Evolutionary conservation across 257 asterid genomes (phyloP).

Genomic region (Nicotiana attenuata): DNA sequence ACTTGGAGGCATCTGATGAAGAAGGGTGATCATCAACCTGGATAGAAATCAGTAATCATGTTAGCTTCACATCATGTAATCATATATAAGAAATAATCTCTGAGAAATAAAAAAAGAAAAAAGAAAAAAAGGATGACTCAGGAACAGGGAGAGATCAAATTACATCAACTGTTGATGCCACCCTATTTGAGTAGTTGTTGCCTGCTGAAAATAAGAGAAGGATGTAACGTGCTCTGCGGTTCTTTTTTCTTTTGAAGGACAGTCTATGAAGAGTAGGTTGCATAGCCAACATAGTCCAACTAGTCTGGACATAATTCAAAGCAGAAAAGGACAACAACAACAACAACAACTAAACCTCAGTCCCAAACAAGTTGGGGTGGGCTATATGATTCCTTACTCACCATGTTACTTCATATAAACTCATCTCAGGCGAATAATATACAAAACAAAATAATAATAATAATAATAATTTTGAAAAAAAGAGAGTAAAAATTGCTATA

Average conservation of each 20-base stretch:
- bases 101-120: background rate
- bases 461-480: too few relatives aligned
- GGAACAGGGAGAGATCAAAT: background rate
- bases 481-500: too few relatives aligned
- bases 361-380: too few relatives aligned
- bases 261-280: background rate
- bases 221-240: background rate
- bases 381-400: too few relatives aligned
- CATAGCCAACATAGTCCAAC: background rate
- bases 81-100: background rate
- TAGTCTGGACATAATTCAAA: background rate
- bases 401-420: too few relatives aligned
- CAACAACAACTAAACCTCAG: too few relatives aligned
- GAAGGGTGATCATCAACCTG: conserved; percentile 45
- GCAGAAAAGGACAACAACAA: background rate
- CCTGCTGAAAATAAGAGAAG: background rate
- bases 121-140: background rate
- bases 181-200: background rate
- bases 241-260: background rate
- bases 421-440: too few relatives aligned
- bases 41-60: conserved; percentile 21
- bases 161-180: conserved; percentile 1
- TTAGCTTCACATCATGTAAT: background rate
- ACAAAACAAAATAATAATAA: too few relatives aligned
- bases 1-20: conserved; percentile 80